Evolutionary conservation across 2,329 filamentous ascomycete genomes (phyloP).

Genomic region (Tolypocladium amazonense): DNA sequence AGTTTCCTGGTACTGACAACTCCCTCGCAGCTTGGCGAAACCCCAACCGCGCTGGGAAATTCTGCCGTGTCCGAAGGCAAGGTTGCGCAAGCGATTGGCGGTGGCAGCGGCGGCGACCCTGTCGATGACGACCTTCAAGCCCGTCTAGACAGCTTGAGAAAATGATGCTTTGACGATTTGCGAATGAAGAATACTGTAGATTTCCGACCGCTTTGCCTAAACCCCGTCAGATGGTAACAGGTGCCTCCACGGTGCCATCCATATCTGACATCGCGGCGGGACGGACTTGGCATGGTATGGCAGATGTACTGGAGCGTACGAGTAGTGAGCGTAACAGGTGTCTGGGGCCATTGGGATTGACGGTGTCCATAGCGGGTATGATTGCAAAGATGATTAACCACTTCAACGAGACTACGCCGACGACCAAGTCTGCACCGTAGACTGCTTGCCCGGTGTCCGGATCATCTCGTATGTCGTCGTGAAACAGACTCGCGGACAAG

Average conservation of each 20-base stretch:
- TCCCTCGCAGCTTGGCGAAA: slow-evolving; percentile 67
- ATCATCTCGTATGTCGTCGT: background rate
- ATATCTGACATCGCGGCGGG: background rate
- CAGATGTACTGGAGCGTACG: background rate
- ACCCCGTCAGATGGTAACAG: background rate
- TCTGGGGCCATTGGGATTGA: background rate
- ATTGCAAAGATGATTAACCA: background rate
- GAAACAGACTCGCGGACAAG: background rate
- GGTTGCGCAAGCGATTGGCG: slow-evolving; percentile 79
- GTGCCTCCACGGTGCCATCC: background rate
- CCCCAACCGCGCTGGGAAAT: slow-evolving; percentile 73
- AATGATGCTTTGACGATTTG: slow-evolving; percentile 21
- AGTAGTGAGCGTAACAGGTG: no score
- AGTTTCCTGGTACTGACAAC: background rate
- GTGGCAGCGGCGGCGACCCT: slow-evolving; percentile 42
- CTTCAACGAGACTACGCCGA: background rate
- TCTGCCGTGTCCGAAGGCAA: slow-evolving; percentile 61
- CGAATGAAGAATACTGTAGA: background rate
- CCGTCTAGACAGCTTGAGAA: slow-evolving; percentile 74
- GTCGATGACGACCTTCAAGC: slow-evolving; percentile 93
- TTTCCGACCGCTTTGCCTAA: background rate
- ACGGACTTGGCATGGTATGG: background rate
- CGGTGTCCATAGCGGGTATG: background rate
- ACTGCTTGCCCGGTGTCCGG: background rate
- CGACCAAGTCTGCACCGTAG: background rate